A percentile compares a stretch with the other conserved stretches of the same genome.
These are phyloP conservation scores for Magnaporthiopsis poae DNA, from an alignment of 2,329 filamentous ascomycete species.

Conservation along the genomic window DNA sequence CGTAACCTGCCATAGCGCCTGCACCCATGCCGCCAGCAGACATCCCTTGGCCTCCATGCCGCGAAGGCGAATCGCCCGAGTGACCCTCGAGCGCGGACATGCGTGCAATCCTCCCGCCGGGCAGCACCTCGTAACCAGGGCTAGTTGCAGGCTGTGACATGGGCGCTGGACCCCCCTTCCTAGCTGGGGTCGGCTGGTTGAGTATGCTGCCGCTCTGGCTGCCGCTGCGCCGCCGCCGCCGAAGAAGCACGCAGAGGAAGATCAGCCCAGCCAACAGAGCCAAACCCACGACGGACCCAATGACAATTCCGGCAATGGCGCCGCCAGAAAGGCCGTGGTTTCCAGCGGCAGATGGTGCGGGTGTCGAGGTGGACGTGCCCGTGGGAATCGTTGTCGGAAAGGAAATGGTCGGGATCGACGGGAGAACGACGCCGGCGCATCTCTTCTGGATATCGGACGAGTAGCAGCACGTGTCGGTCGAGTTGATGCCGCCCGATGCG, in stretches of 20 bases:
- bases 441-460: slow-evolving; percentile 63
- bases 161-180: slow-evolving; percentile 35
- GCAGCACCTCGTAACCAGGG: slow-evolving; percentile 56
- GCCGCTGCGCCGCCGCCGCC: slow-evolving; percentile 40
- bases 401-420: slow-evolving; percentile 58
- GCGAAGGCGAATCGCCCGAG: slow-evolving; percentile 50
- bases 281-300: slow-evolving; percentile 66
- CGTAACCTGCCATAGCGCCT: slow-evolving; percentile 39
- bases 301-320: slow-evolving; percentile 78
- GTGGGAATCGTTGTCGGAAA: slow-evolving; percentile 41
- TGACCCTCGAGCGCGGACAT: slow-evolving; percentile 88
- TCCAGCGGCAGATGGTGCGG: slow-evolving; percentile 18
- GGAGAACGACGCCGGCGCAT: slow-evolving; percentile 69
- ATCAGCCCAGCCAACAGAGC: slow-evolving; percentile 59
- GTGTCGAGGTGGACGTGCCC: slow-evolving; percentile 16
- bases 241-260: slow-evolving; percentile 53
- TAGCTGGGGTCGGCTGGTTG: slow-evolving; percentile 77
- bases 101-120: slow-evolving; percentile 80
- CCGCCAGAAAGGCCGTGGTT: slow-evolving; percentile 58
- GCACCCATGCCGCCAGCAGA: slow-evolving; percentile 36
- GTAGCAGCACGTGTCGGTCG: slow-evolving; percentile 90
- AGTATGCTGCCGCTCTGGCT: slow-evolving; percentile 66
- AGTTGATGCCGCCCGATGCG: slow-evolving; percentile 70
- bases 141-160: slow-evolving; percentile 33
- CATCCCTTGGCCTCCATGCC: slow-evolving; percentile 30